Evolutionary conservation across 768 basidiomycete genomes (phyloP).

Genomic region (Tulasnella sp.): DNA sequence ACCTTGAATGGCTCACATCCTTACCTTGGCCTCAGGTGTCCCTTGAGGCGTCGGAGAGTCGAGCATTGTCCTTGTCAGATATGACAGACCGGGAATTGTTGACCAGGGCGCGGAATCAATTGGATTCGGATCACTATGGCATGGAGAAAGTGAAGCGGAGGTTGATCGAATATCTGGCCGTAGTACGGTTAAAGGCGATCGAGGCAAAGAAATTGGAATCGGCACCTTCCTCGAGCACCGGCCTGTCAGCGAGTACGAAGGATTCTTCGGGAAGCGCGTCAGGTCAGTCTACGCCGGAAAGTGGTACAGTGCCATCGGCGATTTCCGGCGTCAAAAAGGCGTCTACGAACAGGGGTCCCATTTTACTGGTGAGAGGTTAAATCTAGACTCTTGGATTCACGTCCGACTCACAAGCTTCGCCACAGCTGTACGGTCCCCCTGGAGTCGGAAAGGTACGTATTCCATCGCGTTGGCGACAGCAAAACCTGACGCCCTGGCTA

Average conservation of each 20-base stretch:
- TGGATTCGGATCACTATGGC: conserved; percentile 87
- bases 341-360: conserved; percentile 45
- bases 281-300: background rate
- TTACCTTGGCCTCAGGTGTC: conserved; percentile 55
- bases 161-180: conserved; percentile 83
- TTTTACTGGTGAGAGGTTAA: conserved; percentile 41
- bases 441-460: conserved; percentile 20
- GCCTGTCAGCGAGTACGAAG: background rate
- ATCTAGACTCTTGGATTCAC: conserved; percentile 2
- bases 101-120: conserved; percentile 57
- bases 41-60: conserved; percentile 25
- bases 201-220: conserved; percentile 1
- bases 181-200: conserved; percentile 41
- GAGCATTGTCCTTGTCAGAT: conserved; percentile 28
- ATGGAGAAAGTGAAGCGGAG: conserved; percentile 88
- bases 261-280: background rate
- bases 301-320: background rate
- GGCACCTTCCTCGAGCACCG: background rate
- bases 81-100: conserved; percentile 48
- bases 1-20: conserved; percentile 83
- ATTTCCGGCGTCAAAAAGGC: conserved; percentile 21
- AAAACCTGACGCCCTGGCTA: conserved; percentile 13
- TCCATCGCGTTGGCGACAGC: background rate
- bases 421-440: conserved; percentile 13
- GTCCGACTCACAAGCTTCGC: background rate